phyloP scores from a whole-genome alignment of 2,329 filamentous ascomycete species.

The Penicillium aurantiogriseum region DNA sequence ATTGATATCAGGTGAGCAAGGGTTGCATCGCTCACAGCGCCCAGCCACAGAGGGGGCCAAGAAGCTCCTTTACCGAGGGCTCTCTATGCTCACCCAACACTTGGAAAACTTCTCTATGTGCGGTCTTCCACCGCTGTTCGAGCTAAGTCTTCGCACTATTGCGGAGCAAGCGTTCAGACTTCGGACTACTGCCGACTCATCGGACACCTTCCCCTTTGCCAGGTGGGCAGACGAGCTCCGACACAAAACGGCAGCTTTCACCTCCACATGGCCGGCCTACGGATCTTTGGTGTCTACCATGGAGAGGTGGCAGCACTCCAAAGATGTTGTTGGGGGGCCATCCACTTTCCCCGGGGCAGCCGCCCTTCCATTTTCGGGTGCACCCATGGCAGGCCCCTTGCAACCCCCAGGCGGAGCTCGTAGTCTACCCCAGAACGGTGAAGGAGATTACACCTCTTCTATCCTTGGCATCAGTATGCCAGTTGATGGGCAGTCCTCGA shows the following conservation, averaged over 20 bases:
- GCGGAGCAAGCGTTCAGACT: slow-evolving; percentile 35
- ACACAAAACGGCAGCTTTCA: slow-evolving; percentile 29
- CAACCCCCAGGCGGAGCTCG: slow-evolving; percentile 11
- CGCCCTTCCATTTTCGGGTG: not conserved
- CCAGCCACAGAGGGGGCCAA: slow-evolving; percentile 36
- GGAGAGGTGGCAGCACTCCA: slow-evolving; percentile 29
- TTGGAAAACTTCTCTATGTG: slow-evolving; percentile 40
- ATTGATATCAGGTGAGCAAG: slow-evolving; percentile 33
- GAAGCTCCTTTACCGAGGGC: slow-evolving; percentile 37
- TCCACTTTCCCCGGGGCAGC: slow-evolving; percentile 11
- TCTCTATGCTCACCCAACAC: slow-evolving; percentile 39
- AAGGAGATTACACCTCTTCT: slow-evolving; percentile 28
- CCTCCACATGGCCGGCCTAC: slow-evolving; percentile 36
- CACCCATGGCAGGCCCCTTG: slow-evolving; percentile 7
- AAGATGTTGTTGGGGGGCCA: slow-evolving; percentile 12
- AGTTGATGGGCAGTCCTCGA: slow-evolving; percentile 33
- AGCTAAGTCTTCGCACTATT: slow-evolving; percentile 37
- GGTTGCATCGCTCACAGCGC: slow-evolving; percentile 32
- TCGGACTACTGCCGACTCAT: slow-evolving; percentile 28
- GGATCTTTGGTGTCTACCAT: slow-evolving; percentile 31
- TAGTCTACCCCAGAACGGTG: slow-evolving; percentile 13
- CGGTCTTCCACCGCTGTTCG: slow-evolving; percentile 40
- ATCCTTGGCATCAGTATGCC: slow-evolving; percentile 36
- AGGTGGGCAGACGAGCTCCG: slow-evolving; percentile 36
- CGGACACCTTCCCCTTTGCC: slow-evolving; percentile 34